A percentile compares a stretch with the other conserved stretches of the same genome.
phyloP scores from a whole-genome alignment of 768 basidiomycete genomes.

The Crassisporium funariophilum region DNA sequence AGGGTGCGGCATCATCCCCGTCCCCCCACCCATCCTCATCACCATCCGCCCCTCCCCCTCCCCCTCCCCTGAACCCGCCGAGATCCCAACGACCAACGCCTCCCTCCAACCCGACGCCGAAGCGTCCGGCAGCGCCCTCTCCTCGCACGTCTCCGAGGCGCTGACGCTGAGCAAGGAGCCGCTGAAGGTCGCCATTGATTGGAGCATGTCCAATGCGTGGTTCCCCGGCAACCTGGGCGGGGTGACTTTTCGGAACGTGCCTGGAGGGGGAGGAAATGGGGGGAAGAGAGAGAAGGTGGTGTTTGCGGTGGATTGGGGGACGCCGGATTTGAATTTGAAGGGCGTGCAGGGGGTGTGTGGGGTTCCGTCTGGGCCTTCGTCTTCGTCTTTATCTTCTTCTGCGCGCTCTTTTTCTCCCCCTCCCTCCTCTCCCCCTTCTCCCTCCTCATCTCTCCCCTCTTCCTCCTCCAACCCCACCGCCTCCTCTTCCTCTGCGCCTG shows the following conservation, averaged over 20 bases:
- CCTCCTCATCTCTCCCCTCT: background rate
- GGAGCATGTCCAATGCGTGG: slow-evolving; percentile 41
- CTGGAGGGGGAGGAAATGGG: background rate
- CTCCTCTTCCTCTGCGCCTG: too few relatives aligned
- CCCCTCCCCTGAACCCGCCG: background rate
- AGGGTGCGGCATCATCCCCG: slow-evolving; percentile 14
- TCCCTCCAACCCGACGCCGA: background rate
- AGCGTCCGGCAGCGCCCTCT: slow-evolving; percentile 1
- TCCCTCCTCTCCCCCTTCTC: background rate
- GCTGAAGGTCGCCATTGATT: slow-evolving; percentile 18
- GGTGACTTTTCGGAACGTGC: slow-evolving; percentile 6
- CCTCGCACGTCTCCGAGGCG: too few relatives aligned
- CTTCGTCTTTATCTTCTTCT: background rate
- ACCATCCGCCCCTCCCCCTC: slow-evolving; percentile 10
- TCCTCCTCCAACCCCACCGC: background rate
- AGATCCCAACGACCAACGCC: background rate
- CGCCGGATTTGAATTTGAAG: background rate
- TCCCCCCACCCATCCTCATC: slow-evolving; percentile 4
- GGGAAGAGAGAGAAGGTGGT: slow-evolving; percentile 11
- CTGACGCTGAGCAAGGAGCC: too few relatives aligned
- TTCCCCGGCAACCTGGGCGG: slow-evolving; percentile 34
- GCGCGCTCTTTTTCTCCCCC: background rate
- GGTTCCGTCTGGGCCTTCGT: too few relatives aligned
- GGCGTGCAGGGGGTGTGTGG: too few relatives aligned
- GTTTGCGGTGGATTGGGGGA: slow-evolving; percentile 1